These are phyloP conservation scores for Backusella macrospora DNA, from an alignment of 192 early-diverging fungal species.

Conservation along the genomic window DNA sequence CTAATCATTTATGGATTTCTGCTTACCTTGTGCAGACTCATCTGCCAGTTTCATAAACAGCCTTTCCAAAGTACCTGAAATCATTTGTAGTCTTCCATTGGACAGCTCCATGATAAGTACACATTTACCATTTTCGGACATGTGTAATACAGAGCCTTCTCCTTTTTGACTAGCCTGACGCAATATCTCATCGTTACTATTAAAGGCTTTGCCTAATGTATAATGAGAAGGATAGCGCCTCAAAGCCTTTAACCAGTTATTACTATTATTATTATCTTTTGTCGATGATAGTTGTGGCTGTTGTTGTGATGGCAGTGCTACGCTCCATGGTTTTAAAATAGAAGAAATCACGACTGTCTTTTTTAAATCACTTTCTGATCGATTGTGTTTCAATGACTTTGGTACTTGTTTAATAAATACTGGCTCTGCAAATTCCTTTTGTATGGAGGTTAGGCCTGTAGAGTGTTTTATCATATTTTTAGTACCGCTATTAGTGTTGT, in stretches of 20 bases:
- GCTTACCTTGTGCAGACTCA: conserved; percentile 61
- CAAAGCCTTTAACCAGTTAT: neutral
- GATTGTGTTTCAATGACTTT: conserved; percentile 28
- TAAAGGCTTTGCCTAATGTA: neutral
- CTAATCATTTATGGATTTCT: neutral
- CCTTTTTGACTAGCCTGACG: neutral
- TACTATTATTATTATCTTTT: conserved; percentile 14
- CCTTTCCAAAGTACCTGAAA: conserved; percentile 66
- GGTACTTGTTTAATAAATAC: conserved; percentile 25
- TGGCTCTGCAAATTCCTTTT: conserved; percentile 30
- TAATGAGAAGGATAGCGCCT: neutral
- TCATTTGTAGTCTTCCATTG: conserved; percentile 53
- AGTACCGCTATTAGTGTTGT: neutral
- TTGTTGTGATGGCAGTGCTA: neutral
- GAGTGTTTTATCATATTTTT: neutral
- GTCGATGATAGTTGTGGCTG: neutral
- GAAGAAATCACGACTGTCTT: conserved; percentile 3
- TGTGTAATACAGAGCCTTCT: conserved; percentile 41
- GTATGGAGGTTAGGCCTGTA: conserved; percentile 20
- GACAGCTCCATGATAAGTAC: conserved; percentile 62
- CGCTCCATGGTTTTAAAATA: conserved; percentile 11
- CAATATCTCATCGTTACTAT: conserved; percentile 6
- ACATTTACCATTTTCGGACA: conserved; percentile 58
- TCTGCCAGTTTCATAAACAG: conserved; percentile 64
- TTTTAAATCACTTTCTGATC: conserved; percentile 31